Evolutionary conservation across 768 basidiomycete species (phyloP).

Genomic region (Symmetrospora coprosmae): DNA sequence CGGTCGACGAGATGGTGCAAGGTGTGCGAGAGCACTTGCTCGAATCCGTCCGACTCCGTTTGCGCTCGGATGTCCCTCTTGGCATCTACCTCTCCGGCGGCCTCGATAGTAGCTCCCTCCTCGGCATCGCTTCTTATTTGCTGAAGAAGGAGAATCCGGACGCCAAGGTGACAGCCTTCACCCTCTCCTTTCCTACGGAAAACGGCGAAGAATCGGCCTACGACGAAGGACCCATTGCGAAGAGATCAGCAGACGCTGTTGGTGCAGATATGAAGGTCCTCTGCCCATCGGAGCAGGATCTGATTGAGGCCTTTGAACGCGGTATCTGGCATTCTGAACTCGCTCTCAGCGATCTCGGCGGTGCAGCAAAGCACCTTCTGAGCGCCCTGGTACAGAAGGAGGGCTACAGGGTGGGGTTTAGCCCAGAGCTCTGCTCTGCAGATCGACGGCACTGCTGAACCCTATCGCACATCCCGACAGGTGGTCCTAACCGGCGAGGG

Average conservation of each 20-base stretch:
- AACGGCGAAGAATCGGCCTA: constrained; percentile 21
- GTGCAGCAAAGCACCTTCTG: constrained; percentile 33
- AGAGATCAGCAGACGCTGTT: constrained; percentile 31
- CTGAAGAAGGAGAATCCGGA: constrained; percentile 29
- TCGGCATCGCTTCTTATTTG: constrained; percentile 33
- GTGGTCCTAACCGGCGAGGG: constrained; percentile 36
- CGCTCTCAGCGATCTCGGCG: constrained; percentile 32
- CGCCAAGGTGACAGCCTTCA: constrained; percentile 28
- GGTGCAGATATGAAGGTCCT: constrained; percentile 30
- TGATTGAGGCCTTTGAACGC: constrained; percentile 31
- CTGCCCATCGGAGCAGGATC: constrained; percentile 28
- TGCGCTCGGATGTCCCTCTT: constrained; percentile 34
- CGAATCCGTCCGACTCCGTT: constrained; percentile 30
- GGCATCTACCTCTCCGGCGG: constrained; percentile 35
- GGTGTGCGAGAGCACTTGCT: constrained; percentile 27
- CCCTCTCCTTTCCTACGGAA: constrained; percentile 28
- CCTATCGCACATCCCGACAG: constrained; percentile 22
- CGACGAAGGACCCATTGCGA: constrained; percentile 30
- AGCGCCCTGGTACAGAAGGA: constrained; percentile 29
- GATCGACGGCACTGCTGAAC: too few species aligned
- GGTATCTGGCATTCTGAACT: constrained; percentile 34
- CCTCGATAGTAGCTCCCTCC: constrained; percentile 32
- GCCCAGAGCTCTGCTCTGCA: not conserved
- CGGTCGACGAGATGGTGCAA: constrained; percentile 33
- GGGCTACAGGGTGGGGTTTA: constrained; percentile 26